A percentile compares a stretch with the other conserved stretches of the same genome.
Conservation (phyloP, 768 basidiomycete species). For the Suillus brevipes region DNA sequence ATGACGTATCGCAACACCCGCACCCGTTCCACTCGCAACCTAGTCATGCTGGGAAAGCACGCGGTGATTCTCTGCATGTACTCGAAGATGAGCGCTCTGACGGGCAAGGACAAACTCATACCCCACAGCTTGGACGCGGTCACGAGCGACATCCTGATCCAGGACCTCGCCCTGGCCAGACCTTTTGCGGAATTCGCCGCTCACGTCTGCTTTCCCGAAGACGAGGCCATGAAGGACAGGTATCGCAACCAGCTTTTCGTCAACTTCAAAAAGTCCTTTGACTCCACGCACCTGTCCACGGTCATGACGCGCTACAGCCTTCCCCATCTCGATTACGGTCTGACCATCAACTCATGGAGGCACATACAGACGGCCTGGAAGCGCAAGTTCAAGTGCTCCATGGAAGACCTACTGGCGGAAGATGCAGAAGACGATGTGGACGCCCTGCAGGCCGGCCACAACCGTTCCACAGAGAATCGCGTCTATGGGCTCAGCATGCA, state of each 20-base stretch:
- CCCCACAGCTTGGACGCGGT: constrained; percentile 29
- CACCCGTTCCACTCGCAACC: constrained; percentile 12
- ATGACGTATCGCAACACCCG: not conserved
- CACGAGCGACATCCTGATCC: constrained; percentile 26
- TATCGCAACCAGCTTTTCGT: too few species aligned
- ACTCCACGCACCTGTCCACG: constrained; percentile 7
- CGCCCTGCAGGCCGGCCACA: constrained; percentile 30
- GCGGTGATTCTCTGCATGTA: constrained; percentile 16
- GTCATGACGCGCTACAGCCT: too few species aligned
- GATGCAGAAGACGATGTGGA: constrained; percentile 16
- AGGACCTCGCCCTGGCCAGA: constrained; percentile 24
- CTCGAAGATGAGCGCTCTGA: constrained; percentile 16
- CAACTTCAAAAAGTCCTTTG: too few species aligned
- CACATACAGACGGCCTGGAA: constrained; percentile 28
- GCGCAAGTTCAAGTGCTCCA: constrained; percentile 7
- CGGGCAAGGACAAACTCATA: constrained; percentile 24
- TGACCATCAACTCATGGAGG: constrained; percentile 13
- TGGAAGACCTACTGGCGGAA: constrained; percentile 4
- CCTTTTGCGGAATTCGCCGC: constrained; percentile 19
- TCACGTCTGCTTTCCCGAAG: not conserved
- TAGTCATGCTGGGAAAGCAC: constrained; percentile 18
- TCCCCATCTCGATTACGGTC: constrained; percentile 2
- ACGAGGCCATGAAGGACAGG: too few species aligned
- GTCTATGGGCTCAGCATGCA: constrained; percentile 32
- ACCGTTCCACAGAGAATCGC: constrained; percentile 20